Evolutionary conservation across 2,329 filamentous ascomycete genomes (phyloP).

Genomic region (Allantophomopsis lycopodina): DNA sequence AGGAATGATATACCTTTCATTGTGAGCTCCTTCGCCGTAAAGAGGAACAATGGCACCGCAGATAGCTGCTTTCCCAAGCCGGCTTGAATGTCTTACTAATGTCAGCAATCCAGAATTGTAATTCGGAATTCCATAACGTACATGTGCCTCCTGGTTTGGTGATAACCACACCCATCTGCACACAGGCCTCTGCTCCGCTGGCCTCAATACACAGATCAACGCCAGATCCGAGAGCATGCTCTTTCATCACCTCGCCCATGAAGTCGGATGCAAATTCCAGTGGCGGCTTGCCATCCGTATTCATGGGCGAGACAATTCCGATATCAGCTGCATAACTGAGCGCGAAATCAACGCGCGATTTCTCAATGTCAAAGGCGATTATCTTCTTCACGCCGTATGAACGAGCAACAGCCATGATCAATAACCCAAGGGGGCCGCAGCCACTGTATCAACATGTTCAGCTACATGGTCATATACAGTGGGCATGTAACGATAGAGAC

Average conservation of each 20-base stretch:
- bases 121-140: background rate
- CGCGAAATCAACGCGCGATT: conserved; percentile 12
- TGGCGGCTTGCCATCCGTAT: conserved; percentile 3
- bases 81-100: conserved; percentile 9
- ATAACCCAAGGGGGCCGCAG: conserved; percentile 15
- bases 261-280: conserved; percentile 4
- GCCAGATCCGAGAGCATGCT: conserved; percentile 8
- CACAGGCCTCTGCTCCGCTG: conserved; percentile 12
- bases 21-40: too few relatives aligned
- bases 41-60: too few relatives aligned
- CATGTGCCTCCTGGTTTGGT: conserved; percentile 12
- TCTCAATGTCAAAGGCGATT: conserved; percentile 17
- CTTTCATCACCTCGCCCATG: conserved; percentile 6
- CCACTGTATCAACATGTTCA: too few relatives aligned
- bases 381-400: conserved; percentile 15
- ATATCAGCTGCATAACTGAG: conserved; percentile 10
- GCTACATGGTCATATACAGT: too few relatives aligned
- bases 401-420: conserved; percentile 14
- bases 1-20: too few relatives aligned
- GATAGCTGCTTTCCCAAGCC: too few relatives aligned
- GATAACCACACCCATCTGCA: conserved; percentile 12
- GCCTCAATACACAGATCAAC: conserved; percentile 13
- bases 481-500: conserved; percentile 1
- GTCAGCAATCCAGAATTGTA: background rate
- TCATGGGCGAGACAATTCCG: conserved; percentile 8